Evolutionary conservation across 108 stramenopile species (phyloP).

Genomic region (Seminavis robusta): DNA sequence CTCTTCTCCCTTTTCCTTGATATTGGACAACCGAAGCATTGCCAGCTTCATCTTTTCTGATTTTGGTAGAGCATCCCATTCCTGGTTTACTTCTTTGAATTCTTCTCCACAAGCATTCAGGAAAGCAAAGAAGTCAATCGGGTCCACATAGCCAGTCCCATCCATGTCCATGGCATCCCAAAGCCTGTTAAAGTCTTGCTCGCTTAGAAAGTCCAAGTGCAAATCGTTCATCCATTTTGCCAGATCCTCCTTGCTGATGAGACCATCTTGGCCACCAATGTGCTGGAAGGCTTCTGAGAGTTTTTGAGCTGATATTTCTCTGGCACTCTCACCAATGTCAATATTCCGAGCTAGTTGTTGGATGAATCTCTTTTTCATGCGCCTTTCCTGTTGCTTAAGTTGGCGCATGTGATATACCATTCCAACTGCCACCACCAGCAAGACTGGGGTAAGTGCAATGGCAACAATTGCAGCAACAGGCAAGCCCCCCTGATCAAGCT

Average conservation of each 20-base stretch:
- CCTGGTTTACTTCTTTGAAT: slow-evolving; percentile 17
- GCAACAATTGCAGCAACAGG: not conserved
- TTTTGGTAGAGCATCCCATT: slow-evolving; percentile 8
- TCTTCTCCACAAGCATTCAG: slow-evolving; percentile 21
- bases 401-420: slow-evolving; percentile 5
- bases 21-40: slow-evolving; percentile 7
- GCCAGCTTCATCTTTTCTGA: slow-evolving; percentile 18
- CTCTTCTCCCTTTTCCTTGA: slow-evolving; percentile 3
- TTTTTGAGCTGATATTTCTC: slow-evolving; percentile 7
- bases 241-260: slow-evolving; percentile 21
- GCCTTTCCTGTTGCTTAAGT: slow-evolving; percentile 9
- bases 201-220: slow-evolving; percentile 14
- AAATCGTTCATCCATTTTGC: slow-evolving; percentile 22
- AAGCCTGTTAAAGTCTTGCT: slow-evolving; percentile 23
- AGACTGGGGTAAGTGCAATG: not conserved
- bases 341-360: slow-evolving; percentile 31
- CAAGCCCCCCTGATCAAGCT: not conserved
- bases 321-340: slow-evolving; percentile 6
- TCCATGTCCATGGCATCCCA: slow-evolving; percentile 32
- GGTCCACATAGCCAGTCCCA: slow-evolving; percentile 13
- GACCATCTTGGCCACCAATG: slow-evolving; percentile 12
- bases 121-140: slow-evolving; percentile 21
- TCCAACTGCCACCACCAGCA: too few relatives aligned
- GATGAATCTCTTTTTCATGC: slow-evolving; percentile 19
- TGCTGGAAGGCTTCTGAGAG: slow-evolving; percentile 24